Conservation (phyloP, 257 asterid species). For the Nemophila menziesii region DNA sequence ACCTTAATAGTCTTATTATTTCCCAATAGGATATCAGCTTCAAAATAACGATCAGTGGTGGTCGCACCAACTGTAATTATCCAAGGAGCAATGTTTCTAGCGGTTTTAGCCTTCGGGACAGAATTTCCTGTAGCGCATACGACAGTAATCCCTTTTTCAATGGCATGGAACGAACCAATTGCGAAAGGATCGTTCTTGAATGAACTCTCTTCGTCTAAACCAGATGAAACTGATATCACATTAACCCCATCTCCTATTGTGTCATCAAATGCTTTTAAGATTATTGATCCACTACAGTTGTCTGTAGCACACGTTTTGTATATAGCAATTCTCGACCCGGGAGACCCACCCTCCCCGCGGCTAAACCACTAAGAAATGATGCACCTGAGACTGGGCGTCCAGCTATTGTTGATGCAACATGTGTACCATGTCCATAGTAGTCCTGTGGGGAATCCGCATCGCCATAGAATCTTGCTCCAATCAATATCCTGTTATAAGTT, state of each 20-base stretch:
- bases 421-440: constrained; percentile 15
- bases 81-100: constrained; percentile 63
- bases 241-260: constrained; percentile 12
- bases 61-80: constrained; percentile 69
- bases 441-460: too few species aligned
- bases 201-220: too few species aligned
- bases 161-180: constrained; percentile 64
- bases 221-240: constrained; percentile 3
- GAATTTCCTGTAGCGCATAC: constrained; percentile 61
- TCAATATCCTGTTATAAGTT: constrained; percentile 39
- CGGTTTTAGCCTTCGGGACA: constrained; percentile 15
- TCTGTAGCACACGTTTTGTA: constrained; percentile 12
- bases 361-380: constrained; percentile 9
- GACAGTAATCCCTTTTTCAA: constrained; percentile 61
- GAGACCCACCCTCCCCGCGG: constrained; percentile 8
- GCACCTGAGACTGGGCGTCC: constrained; percentile 1
- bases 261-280: constrained; percentile 10
- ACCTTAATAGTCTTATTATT: constrained; percentile 35
- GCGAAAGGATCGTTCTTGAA: not conserved
- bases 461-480: constrained; percentile 68
- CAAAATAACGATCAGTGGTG: constrained; percentile 39
- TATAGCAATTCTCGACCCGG: constrained; percentile 9
- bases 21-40: constrained; percentile 28
- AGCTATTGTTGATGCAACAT: constrained; percentile 12
- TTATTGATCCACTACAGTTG: constrained; percentile 3